These are phyloP conservation scores for Begonia loranthoides DNA, from an alignment of 306 rosid genomes.

Conservation along the genomic window DNA sequence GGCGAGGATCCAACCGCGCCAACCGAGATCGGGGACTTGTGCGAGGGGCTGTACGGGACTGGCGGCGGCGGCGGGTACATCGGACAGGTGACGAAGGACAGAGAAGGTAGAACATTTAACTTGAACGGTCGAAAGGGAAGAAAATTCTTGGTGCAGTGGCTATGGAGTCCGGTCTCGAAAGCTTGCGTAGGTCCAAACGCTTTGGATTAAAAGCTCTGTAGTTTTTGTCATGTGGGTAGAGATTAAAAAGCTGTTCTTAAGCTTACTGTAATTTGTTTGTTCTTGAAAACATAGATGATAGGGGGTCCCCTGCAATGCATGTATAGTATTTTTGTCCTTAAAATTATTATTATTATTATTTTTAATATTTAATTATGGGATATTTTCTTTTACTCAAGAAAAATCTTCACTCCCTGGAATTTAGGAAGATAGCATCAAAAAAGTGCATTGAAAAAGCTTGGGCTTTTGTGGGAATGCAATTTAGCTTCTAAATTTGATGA, in stretches of 20 bases:
- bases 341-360: no score
- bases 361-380: no score
- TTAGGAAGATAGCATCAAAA: no score
- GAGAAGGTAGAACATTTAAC: conserved; percentile 47
- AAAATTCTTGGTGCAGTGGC: conserved; percentile 75
- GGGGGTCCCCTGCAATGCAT: neutral
- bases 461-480: no score
- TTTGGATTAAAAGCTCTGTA: conserved; percentile 22
- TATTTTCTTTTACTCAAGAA: no score
- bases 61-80: conserved; percentile 96
- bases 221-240: neutral
- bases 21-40: conserved; percentile 80
- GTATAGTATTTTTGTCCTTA: neutral
- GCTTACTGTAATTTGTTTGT: neutral
- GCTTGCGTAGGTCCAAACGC: conserved; percentile 96
- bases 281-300: no score
- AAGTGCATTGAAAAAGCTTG: no score
- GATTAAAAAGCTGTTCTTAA: neutral
- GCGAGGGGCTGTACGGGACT: conserved; percentile 81
- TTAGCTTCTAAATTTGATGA: no score
- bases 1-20: conserved; percentile 97
- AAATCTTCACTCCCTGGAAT: no score
- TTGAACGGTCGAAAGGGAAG: conserved; percentile 55
- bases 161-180: conserved; percentile 73
- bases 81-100: conserved; percentile 67